A percentile compares a stretch with the other conserved stretches of the same genome.
phyloP scores from a whole-genome alignment of 2,329 filamentous ascomycete genomes.

The Talaromyces atroroseus region DNA sequence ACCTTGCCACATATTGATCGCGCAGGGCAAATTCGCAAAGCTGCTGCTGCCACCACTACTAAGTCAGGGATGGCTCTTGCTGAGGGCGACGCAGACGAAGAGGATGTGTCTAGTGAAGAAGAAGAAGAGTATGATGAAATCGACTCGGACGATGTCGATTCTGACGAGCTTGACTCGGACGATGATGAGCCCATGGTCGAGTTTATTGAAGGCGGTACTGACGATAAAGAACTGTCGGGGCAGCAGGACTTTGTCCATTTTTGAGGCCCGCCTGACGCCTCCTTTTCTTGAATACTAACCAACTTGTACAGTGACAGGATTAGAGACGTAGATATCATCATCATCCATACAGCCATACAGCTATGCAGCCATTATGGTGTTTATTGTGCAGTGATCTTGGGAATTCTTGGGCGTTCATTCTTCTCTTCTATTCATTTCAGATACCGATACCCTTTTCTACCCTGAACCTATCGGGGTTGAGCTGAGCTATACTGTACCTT shows the following conservation, averaged over 20 bases:
- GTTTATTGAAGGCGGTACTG: slow-evolving; percentile 30
- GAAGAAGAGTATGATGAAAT: slow-evolving; percentile 61
- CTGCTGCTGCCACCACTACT: slow-evolving; percentile 44
- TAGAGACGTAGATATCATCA: background rate
- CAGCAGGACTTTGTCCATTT: slow-evolving; percentile 52
- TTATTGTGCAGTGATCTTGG: no score
- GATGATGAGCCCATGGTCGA: slow-evolving; percentile 22
- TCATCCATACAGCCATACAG: background rate
- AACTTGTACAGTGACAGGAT: slow-evolving; percentile 1
- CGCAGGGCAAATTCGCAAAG: slow-evolving; percentile 69
- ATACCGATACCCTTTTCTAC: background rate
- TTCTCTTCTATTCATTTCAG: background rate
- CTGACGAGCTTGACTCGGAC: slow-evolving; percentile 52
- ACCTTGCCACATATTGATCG: slow-evolving; percentile 82
- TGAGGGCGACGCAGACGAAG: slow-evolving; percentile 48
- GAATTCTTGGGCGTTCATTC: background rate
- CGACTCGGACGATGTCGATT: slow-evolving; percentile 64
- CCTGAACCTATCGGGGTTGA: background rate
- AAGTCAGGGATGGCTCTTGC: slow-evolving; percentile 27
- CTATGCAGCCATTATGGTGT: background rate
- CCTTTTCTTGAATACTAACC: background rate
- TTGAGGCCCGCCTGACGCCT: slow-evolving; percentile 16
- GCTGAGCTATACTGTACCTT: background rate
- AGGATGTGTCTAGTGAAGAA: slow-evolving; percentile 74
- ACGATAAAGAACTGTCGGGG: slow-evolving; percentile 44